These are phyloP conservation scores for Cytospora piceicola DNA, from an alignment of 2,329 filamentous ascomycete species.

Conservation along the genomic window DNA sequence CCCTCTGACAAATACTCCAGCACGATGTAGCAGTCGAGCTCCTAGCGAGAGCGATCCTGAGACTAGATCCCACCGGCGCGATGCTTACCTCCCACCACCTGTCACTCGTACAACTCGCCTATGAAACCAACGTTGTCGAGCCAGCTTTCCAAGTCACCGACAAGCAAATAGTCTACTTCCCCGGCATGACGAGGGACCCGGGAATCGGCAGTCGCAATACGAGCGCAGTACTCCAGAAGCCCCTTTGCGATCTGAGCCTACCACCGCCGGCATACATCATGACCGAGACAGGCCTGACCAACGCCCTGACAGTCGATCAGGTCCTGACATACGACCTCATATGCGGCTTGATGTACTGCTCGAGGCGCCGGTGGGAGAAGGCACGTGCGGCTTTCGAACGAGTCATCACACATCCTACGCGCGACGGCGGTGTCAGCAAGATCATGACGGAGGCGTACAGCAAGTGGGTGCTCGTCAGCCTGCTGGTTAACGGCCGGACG, in stretches of 20 bases:
- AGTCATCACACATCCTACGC: conserved; percentile 68
- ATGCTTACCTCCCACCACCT: conserved; percentile 70
- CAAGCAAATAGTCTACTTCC: conserved; percentile 68
- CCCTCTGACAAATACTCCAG: conserved; percentile 38
- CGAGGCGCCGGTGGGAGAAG: conserved; percentile 62
- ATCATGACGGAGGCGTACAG: conserved; percentile 90
- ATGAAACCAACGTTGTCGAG: conserved; percentile 56
- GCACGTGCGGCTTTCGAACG: conserved; percentile 66
- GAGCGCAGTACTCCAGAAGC: conserved; percentile 34
- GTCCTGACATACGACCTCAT: conserved; percentile 71
- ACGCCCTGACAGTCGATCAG: conserved; percentile 52
- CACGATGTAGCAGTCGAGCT: conserved; percentile 51
- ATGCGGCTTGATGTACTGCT: conserved; percentile 67
- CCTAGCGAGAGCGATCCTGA: conserved; percentile 59
- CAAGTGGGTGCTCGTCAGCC: conserved; percentile 80
- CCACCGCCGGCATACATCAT: conserved; percentile 63
- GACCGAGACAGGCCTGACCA: conserved; percentile 59
- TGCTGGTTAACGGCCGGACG: conserved; percentile 70
- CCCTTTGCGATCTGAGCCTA: conserved; percentile 51
- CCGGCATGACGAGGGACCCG: conserved; percentile 45
- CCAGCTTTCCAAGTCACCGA: conserved; percentile 65
- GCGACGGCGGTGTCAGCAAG: conserved; percentile 67
- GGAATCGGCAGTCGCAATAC: conserved; percentile 37
- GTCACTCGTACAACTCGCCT: conserved; percentile 60
- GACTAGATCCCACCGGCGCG: conserved; percentile 67